These are phyloP conservation scores for Pseudocercospora musae DNA, from an alignment of 2,329 filamentous ascomycete species.

Conservation along the genomic window DNA sequence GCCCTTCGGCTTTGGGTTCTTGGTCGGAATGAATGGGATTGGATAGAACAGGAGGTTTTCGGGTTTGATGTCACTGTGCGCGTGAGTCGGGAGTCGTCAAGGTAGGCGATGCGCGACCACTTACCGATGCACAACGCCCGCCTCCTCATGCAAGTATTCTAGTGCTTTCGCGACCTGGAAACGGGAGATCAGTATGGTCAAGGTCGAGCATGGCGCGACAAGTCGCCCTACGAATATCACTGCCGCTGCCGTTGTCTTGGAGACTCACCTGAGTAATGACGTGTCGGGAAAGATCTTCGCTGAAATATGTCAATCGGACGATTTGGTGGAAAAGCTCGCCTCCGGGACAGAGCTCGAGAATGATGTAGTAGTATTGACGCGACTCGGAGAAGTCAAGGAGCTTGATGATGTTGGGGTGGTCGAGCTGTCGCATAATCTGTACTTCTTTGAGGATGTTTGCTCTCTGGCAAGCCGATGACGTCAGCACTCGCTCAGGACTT, in stretches of 20 bases:
- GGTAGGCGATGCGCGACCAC: conserved; percentile 32
- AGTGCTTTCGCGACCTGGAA: conserved; percentile 76
- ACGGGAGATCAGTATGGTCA: background rate
- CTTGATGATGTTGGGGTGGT: conserved; percentile 94
- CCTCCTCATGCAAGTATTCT: conserved; percentile 90
- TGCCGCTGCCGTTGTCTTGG: background rate
- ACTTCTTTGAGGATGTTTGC: conserved; percentile 98
- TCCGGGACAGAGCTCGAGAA: conserved; percentile 89
- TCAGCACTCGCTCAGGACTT: conserved; percentile 35
- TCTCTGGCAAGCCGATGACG: conserved; percentile 58
- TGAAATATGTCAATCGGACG: conserved; percentile 96
- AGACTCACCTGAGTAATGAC: conserved; percentile 69
- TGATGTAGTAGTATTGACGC: conserved; percentile 93
- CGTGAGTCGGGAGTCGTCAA: conserved; percentile 34
- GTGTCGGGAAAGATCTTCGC: conserved; percentile 89
- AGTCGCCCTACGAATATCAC: background rate
- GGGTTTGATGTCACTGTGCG: conserved; percentile 85
- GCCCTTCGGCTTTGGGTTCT: conserved; percentile 72
- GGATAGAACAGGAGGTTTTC: conserved; percentile 95
- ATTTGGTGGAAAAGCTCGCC: conserved; percentile 99
- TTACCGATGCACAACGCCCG: conserved; percentile 94
- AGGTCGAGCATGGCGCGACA: background rate
- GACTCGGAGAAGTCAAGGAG: conserved; percentile 93
- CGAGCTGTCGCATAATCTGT: conserved; percentile 94
- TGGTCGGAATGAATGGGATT: conserved; percentile 75